Evolutionary conservation across 805 yeast genomes (phyloP).

Genomic region (Ogataea populi-albae): DNA sequence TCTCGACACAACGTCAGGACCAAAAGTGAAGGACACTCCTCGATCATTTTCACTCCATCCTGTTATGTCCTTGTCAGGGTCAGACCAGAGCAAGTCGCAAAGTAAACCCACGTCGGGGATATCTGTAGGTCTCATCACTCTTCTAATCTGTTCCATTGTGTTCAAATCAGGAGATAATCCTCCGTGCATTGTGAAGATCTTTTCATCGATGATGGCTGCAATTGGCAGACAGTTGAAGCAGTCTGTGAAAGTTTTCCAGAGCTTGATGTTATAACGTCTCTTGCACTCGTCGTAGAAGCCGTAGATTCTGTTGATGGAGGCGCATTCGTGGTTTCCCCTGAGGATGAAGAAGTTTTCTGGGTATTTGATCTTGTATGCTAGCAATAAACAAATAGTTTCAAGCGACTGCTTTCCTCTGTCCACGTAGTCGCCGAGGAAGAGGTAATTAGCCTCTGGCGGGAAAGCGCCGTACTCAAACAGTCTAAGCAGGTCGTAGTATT

Average conservation of each 20-base stretch:
- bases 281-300: slow-evolving; percentile 99
- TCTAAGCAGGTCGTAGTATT: slow-evolving; percentile 92
- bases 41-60: slow-evolving; percentile 99
- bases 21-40: slow-evolving; percentile 98
- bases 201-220: slow-evolving; percentile 97
- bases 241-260: slow-evolving; percentile 98
- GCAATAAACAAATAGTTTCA: slow-evolving; percentile 89
- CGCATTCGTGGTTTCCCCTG: slow-evolving; percentile 98
- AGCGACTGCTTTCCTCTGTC: slow-evolving; percentile 98
- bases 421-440: slow-evolving; percentile 95
- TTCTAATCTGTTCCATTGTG: slow-evolving; percentile 97
- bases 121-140: slow-evolving; percentile 99
- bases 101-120: slow-evolving; percentile 96
- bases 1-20: slow-evolving; percentile 98
- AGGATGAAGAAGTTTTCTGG: slow-evolving; percentile 96
- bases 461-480: slow-evolving; percentile 97
- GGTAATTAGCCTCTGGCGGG: slow-evolving; percentile 97
- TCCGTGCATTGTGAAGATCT: slow-evolving; percentile 98
- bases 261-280: slow-evolving; percentile 95
- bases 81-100: slow-evolving; percentile 97
- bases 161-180: slow-evolving; percentile 96
- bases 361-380: slow-evolving; percentile 95
- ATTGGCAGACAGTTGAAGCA: slow-evolving; percentile 98
- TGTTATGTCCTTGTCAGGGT: slow-evolving; percentile 96
- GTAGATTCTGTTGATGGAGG: slow-evolving; percentile 94